phyloP scores from a whole-genome alignment of 805 yeast genomes.

The Wickerhamiella galacta region DNA sequence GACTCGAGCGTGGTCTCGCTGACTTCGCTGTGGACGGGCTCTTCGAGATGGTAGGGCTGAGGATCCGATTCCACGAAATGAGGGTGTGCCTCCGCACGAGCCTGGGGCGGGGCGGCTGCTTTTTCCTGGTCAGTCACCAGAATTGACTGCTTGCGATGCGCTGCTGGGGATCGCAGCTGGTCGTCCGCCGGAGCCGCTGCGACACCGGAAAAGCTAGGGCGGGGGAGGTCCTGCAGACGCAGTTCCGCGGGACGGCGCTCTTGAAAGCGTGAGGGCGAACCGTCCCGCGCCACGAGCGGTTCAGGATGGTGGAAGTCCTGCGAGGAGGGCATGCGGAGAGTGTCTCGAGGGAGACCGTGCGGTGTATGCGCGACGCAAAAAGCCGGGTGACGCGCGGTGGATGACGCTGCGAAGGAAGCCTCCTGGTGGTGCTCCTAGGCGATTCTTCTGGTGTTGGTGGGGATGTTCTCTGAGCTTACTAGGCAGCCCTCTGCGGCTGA shows the following conservation, averaged over 20 bases:
- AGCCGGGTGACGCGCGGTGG: too few species aligned
- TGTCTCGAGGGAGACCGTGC: too few species aligned
- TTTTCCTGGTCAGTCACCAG: conserved; percentile 10
- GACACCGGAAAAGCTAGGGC: conserved; percentile 1
- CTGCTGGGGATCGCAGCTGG: conserved; percentile 1
- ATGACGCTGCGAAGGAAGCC: too few species aligned
- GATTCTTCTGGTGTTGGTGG: too few species aligned
- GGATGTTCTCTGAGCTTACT: too few species aligned
- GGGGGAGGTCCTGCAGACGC: conserved; percentile 5
- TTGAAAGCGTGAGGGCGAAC: too few species aligned
- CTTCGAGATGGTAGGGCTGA: conserved; percentile 10
- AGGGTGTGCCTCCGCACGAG: conserved; percentile 11
- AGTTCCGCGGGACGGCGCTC: conserved; percentile 1
- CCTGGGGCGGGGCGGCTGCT: conserved; percentile 6
- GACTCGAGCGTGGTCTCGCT: not conserved
- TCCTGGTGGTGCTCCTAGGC: too few species aligned
- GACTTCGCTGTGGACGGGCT: not conserved
- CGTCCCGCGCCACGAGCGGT: too few species aligned
- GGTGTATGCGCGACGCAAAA: too few species aligned
- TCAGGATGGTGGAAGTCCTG: too few species aligned
- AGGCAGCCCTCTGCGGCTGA: too few species aligned
- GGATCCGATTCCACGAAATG: conserved; percentile 13
- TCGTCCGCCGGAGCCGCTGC: not conserved
- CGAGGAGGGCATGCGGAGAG: too few species aligned
- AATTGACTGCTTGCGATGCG: conserved; percentile 13